These are phyloP conservation scores for Phyllosticta capitalensis DNA, from an alignment of 2,329 filamentous ascomycete species.

Conservation along the genomic window DNA sequence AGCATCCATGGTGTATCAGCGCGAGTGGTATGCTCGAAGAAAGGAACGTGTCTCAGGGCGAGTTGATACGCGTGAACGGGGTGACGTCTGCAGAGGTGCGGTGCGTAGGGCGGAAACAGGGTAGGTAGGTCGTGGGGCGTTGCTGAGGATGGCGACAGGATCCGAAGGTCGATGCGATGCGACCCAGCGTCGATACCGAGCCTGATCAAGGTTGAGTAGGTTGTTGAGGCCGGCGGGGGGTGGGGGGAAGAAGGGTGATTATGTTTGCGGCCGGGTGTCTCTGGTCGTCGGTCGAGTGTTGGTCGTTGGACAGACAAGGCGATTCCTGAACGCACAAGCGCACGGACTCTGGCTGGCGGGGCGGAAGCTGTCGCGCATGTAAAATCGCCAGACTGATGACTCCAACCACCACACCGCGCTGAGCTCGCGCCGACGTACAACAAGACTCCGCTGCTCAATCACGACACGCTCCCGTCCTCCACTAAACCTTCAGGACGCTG, in stretches of 20 bases:
- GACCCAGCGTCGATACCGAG: slow-evolving; percentile 6
- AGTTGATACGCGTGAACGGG: slow-evolving; percentile 4
- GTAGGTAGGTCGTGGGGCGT: slow-evolving; percentile 3
- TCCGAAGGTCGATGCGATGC: slow-evolving; percentile 6
- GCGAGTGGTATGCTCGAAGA: slow-evolving; percentile 23
- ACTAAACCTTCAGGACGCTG: not conserved
- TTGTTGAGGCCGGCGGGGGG: not conserved
- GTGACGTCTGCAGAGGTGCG: slow-evolving; percentile 10
- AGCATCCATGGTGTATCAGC: slow-evolving; percentile 60
- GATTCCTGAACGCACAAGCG: slow-evolving; percentile 7
- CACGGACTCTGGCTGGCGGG: slow-evolving; percentile 7
- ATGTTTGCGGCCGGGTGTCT: slow-evolving; percentile 11
- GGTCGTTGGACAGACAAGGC: slow-evolving; percentile 11
- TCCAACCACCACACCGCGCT: not conserved
- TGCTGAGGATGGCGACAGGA: not conserved
- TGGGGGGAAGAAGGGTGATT: slow-evolving; percentile 6
- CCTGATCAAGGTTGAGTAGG: not conserved
- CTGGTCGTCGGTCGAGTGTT: slow-evolving; percentile 10
- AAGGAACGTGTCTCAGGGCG: slow-evolving; percentile 4
- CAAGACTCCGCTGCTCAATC: not conserved
- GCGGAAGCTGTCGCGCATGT: slow-evolving; percentile 10
- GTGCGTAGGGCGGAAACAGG: slow-evolving; percentile 6
- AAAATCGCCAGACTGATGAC: slow-evolving; percentile 10
- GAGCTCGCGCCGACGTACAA: not conserved
- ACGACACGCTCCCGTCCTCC: not conserved